These are phyloP conservation scores for Artemisia argyi DNA, from an alignment of 129 eudicot genomes.

Conservation along the genomic window DNA sequence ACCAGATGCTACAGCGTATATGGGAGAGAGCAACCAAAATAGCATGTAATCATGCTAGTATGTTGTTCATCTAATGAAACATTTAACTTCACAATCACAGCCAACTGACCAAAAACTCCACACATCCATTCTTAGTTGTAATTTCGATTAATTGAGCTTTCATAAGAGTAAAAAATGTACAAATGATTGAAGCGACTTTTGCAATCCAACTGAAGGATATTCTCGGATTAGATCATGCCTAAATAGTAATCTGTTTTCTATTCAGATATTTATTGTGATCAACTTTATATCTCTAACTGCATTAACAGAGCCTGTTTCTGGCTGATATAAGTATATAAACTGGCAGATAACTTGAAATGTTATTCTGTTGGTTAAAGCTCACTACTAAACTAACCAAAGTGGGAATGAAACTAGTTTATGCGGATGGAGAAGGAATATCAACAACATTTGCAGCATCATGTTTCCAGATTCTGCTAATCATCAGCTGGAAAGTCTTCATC, in stretches of 20 bases:
- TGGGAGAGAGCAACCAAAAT: too few relatives aligned
- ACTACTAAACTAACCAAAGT: slow-evolving; percentile 10
- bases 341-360: slow-evolving; percentile 7
- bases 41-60: too few relatives aligned
- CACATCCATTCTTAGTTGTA: too few relatives aligned
- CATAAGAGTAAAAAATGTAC: too few relatives aligned
- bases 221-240: too few relatives aligned
- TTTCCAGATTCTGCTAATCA: slow-evolving; percentile 39
- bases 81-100: too few relatives aligned
- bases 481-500: slow-evolving; percentile 87
- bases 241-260: not conserved
- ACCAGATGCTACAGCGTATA: too few relatives aligned
- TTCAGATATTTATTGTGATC: not conserved
- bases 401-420: slow-evolving; percentile 10
- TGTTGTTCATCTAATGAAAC: too few relatives aligned
- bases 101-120: too few relatives aligned
- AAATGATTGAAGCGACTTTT: too few relatives aligned
- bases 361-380: slow-evolving; percentile 6
- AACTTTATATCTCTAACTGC: slow-evolving; percentile 15
- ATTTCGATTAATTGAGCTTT: too few relatives aligned
- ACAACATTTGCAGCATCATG: not conserved
- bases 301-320: slow-evolving; percentile 9
- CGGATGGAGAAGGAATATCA: not conserved
- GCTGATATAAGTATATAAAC: slow-evolving; percentile 2
- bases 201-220: too few relatives aligned